Percentiles rank a stretch among this genome's conserved stretches.
Evolutionary conservation across 495 filamentous ascomycete genomes (phyloP).

Genomic region (Aspergillus indologenus): DNA sequence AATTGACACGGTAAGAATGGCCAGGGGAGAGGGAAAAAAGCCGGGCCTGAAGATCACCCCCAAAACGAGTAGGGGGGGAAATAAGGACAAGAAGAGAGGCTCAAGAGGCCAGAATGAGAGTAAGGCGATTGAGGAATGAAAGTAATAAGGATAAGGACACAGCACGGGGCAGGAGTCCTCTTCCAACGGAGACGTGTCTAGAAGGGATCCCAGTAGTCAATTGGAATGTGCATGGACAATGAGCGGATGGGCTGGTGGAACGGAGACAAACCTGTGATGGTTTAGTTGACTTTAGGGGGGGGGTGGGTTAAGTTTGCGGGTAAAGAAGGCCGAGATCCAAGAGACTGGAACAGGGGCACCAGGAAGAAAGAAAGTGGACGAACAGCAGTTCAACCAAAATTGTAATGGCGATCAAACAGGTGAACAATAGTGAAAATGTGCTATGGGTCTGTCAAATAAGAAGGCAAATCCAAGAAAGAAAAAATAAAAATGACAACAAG

Average conservation of each 20-base stretch:
- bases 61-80: slow-evolving; percentile 39
- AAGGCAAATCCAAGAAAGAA: neutral
- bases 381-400: neutral
- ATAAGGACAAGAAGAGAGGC: slow-evolving; percentile 17
- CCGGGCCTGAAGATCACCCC: slow-evolving; percentile 31
- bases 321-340: slow-evolving; percentile 25
- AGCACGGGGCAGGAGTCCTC: slow-evolving; percentile 15
- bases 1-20: slow-evolving; percentile 26
- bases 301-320: slow-evolving; percentile 24
- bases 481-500: too few species aligned
- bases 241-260: slow-evolving; percentile 21
- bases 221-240: slow-evolving; percentile 35
- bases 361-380: neutral
- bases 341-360: neutral
- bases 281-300: slow-evolving; percentile 21
- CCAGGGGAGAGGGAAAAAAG: slow-evolving; percentile 32
- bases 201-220: slow-evolving; percentile 24
- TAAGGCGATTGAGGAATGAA: slow-evolving; percentile 2
- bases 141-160: slow-evolving; percentile 4
- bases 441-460: slow-evolving; percentile 1
- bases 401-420: neutral
- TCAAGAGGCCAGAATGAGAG: slow-evolving; percentile 14
- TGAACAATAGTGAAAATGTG: neutral
- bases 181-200: slow-evolving; percentile 30
- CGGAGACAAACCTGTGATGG: slow-evolving; percentile 27